phyloP scores from a whole-genome alignment of 2,329 filamentous ascomycete species.

The Ploettnerulaceae sp. region DNA sequence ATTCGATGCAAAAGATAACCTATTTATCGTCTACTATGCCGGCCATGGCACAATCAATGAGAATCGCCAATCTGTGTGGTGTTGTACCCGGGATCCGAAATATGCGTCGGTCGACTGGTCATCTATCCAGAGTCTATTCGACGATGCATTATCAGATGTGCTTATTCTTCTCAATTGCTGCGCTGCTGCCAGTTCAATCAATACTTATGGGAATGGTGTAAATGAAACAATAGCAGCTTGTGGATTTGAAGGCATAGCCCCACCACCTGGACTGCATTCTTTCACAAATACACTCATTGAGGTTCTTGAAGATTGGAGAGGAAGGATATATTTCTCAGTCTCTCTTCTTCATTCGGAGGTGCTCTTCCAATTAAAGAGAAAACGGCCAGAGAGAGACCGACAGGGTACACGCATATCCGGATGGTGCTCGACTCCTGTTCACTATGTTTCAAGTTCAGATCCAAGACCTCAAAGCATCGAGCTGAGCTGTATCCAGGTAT shows the following conservation, averaged over 20 bases:
- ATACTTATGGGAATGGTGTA: not conserved
- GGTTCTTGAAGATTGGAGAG: not conserved
- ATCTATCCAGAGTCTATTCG: not conserved
- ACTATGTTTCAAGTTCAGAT: not conserved
- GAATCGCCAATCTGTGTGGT: not conserved
- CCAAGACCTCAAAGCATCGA: not conserved
- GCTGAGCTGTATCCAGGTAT: not conserved
- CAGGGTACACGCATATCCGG: not conserved
- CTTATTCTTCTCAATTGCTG: not conserved
- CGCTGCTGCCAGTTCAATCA: not conserved
- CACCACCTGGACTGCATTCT: not conserved
- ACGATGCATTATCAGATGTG: not conserved
- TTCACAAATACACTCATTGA: not conserved
- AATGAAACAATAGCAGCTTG: not conserved
- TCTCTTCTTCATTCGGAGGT: not conserved
- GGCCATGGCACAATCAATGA: not conserved
- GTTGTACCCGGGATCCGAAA: not conserved
- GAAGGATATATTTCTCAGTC: not conserved
- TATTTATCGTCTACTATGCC: not conserved
- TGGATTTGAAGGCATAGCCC: not conserved
- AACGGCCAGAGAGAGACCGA: not conserved
- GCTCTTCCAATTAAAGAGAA: not conserved
- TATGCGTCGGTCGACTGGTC: not conserved
- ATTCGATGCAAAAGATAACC: not conserved
- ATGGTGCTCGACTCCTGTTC: not conserved